A percentile compares a stretch with the other conserved stretches of the same genome.
Evolutionary conservation across 352 stramenopile genomes (phyloP).

Genomic region (Phytophthora brassicae): DNA sequence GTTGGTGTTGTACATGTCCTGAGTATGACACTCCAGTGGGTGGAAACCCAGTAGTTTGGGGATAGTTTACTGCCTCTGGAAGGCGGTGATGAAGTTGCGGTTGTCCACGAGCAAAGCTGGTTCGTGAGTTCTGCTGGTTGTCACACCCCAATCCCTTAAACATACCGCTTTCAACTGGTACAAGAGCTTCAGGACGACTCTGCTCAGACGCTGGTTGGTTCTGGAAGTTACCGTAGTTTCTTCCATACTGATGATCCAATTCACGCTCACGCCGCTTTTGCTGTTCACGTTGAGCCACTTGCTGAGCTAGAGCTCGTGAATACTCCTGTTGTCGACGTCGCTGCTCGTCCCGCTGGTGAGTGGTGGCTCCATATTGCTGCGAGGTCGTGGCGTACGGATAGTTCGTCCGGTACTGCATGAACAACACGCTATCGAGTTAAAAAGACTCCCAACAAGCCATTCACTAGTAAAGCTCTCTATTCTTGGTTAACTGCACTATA

Average conservation of each 20-base stretch:
- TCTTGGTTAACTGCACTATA: too few relatives aligned
- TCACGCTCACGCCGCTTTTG: slow-evolving; percentile 51
- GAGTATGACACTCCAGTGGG: slow-evolving; percentile 3
- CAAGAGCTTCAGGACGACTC: slow-evolving; percentile 2
- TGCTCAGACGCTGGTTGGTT: slow-evolving; percentile 9
- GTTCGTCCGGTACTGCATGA: slow-evolving; percentile 32
- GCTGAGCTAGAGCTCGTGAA: slow-evolving; percentile 52
- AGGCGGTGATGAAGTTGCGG: slow-evolving; percentile 24
- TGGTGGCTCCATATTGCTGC: slow-evolving; percentile 24
- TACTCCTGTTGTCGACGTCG: slow-evolving; percentile 58
- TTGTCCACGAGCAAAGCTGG: slow-evolving; percentile 50
- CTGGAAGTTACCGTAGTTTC: background rate
- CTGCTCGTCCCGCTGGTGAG: slow-evolving; percentile 52
- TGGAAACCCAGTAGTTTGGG: slow-evolving; percentile 1
- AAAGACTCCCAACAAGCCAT: too few relatives aligned
- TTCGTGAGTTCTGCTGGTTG: slow-evolving; percentile 30
- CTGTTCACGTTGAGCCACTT: slow-evolving; percentile 55
- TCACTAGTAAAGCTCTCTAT: too few relatives aligned
- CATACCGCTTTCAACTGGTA: slow-evolving; percentile 18
- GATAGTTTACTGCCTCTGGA: slow-evolving; percentile 5
- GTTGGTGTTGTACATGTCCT: slow-evolving; percentile 7
- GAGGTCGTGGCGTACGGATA: slow-evolving; percentile 33
- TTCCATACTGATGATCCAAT: slow-evolving; percentile 21
- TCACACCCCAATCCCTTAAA: slow-evolving; percentile 55
- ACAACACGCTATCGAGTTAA: background rate